Base-by-base conservation (phyloP, 306 rosid species). In the Dryas alaskensis region DNA sequence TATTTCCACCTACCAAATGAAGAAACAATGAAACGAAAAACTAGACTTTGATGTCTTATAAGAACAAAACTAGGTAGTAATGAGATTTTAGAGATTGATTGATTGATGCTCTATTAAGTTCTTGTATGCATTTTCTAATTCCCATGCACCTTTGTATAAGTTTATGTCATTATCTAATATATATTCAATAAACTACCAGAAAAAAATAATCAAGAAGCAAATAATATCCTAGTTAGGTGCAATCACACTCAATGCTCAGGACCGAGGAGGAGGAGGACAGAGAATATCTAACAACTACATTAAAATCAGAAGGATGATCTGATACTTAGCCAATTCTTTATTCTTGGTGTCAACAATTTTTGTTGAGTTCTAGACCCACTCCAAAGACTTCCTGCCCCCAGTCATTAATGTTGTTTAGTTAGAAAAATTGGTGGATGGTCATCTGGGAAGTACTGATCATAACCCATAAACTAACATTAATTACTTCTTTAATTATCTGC, bases 1-100 rank as follows among this genome's bases (percentile, higher is more conserved):
- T 68, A 69, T 71, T 73, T 25, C 52, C 55, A 78, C 78, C 87
- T 5, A 65, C 80, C 70, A 64, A 53, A 22, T 60, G 58, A 80
- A 60, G 73, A 67, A 46, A 64, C 16, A 51, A 25, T 52, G 8
- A 52, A 60, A 13, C 27, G 42, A 67, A 58, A 43, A 59, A 27
- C 44, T 68, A 9, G 31, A 49, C 59, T 52, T 55, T 52, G 37
- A 62, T 60, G 50, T 37, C 49, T 47, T 60, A 42, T 22, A 68
- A 31, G 37, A 31, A 31, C 37, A 31, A 31, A 31, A 31, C 3
- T 31, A 31, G 37, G 37, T 31, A 31, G 2, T 31, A 31, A 31
- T 31, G 37, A 31, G 37, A 2, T 31, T 31, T 31, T 31, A 31
- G 37, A 31, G 37, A 31, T 1, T 31, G 2, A 31, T 31, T 31